Evolutionary conservation across 139 green algal species (phyloP).

Genomic region (Axilococcus clingmanii): DNA sequence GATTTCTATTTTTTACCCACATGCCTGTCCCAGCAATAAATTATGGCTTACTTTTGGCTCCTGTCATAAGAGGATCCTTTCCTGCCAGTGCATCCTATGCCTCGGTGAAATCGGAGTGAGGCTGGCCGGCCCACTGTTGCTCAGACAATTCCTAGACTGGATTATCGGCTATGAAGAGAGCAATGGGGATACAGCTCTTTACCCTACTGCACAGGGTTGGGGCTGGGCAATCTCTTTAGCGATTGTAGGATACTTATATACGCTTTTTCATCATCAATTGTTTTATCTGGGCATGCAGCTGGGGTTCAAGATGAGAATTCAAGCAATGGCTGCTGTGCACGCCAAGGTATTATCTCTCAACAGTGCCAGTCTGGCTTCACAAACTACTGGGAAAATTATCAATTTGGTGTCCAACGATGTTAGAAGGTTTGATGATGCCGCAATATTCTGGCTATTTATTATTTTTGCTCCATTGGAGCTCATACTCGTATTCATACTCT

Average conservation of each 20-base stretch:
- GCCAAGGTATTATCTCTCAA: conserved; percentile 64
- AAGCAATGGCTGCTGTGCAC: conserved; percentile 34
- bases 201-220: conserved; percentile 50
- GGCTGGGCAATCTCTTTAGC: conserved; percentile 48
- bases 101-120: conserved; percentile 38
- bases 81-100: conserved; percentile 39
- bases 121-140: conserved; percentile 46
- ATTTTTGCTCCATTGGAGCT: conserved; percentile 47
- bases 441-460: conserved; percentile 56
- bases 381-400: conserved; percentile 34
- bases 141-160: conserved; percentile 62
- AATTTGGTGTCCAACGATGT: conserved; percentile 57
- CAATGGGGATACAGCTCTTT: not conserved
- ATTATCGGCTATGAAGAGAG: conserved; percentile 14
- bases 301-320: conserved; percentile 59
- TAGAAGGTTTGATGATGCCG: conserved; percentile 60
- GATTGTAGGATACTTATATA: conserved; percentile 33
- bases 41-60: conserved; percentile 30
- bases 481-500: conserved; percentile 54
- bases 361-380: conserved; percentile 36
- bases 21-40: not conserved
- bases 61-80: conserved; percentile 34
- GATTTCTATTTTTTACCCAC: not conserved
- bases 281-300: conserved; percentile 42
- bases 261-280: conserved; percentile 65